Percentiles rank a stretch among this genome's conserved stretches.
These are phyloP conservation scores for Leccinum proximum DNA, from an alignment of 1,284 basidiomycete genomes.

Conservation along the genomic window DNA sequence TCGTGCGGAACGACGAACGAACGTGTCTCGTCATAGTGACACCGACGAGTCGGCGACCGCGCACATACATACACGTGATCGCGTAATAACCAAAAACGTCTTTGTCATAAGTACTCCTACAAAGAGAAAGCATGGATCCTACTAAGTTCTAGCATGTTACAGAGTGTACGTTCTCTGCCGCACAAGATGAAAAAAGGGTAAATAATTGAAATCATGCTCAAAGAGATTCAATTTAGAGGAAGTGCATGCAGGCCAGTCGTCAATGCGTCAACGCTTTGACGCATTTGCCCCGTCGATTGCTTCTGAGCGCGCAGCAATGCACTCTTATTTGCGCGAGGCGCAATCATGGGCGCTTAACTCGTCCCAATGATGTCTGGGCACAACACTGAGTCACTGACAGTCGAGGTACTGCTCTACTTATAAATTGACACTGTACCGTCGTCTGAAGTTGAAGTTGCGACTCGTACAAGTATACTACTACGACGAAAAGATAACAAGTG, in stretches of 20 bases:
- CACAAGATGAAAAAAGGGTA: conserved; percentile 8
- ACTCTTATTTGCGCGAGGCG: conserved; percentile 69
- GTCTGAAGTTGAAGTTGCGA: too few relatives aligned
- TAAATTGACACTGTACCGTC: too few relatives aligned
- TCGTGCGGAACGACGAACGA: conserved; percentile 19
- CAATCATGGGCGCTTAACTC: conserved; percentile 48
- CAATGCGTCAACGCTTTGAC: conserved; percentile 27
- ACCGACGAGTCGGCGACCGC: neutral
- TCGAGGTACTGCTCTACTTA: too few relatives aligned
- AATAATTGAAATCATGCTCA: conserved; percentile 19
- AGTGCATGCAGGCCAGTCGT: conserved; percentile 7
- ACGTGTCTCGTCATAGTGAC: conserved; percentile 7
- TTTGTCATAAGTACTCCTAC: neutral
- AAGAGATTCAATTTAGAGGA: conserved; percentile 1
- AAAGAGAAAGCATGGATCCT: conserved; percentile 4
- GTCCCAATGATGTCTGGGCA: too few relatives aligned
- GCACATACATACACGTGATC: conserved; percentile 14
- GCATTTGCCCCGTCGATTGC: conserved; percentile 30
- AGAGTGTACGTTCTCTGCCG: conserved; percentile 2
- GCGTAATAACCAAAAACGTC: conserved; percentile 2
- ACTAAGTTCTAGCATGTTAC: neutral
- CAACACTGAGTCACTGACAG: too few relatives aligned
- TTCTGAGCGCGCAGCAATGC: conserved; percentile 71
- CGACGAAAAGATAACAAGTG: too few relatives aligned
- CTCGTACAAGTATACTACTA: too few relatives aligned